phyloP scores from a whole-genome alignment of 148 eudicot genomes.

The Fagopyrum tataricum region DNA sequence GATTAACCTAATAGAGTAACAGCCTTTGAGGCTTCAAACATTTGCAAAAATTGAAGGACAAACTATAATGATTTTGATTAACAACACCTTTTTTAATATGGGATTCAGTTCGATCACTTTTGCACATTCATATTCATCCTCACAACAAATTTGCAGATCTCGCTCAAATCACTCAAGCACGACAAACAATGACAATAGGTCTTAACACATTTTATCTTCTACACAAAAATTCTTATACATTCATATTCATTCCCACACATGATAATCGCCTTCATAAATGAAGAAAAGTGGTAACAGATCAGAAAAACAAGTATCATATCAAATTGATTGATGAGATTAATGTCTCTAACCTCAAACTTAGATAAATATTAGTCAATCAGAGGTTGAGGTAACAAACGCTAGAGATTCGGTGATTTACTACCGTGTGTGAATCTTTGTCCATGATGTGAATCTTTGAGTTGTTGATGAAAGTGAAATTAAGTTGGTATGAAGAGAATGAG shows the following conservation, averaged over 20 bases:
- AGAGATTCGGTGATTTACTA: slow-evolving; percentile 9
- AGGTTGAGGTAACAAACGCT: neutral
- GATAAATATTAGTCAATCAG: neutral
- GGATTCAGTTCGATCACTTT: neutral
- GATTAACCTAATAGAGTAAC: neutral
- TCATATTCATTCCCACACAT: slow-evolving; percentile 6
- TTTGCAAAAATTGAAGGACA: neutral
- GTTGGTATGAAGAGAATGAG: too few species aligned
- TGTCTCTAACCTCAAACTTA: neutral
- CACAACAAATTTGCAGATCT: slow-evolving; percentile 10
- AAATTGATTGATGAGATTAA: neutral
- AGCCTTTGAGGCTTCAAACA: slow-evolving; percentile 1
- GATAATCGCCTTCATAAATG: neutral
- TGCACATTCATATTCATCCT: neutral
- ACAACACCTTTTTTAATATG: neutral
- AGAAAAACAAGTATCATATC: neutral
- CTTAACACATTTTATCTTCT: neutral
- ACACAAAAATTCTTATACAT: neutral
- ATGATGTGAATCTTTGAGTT: too few species aligned
- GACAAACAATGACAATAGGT: neutral
- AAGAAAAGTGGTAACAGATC: neutral
- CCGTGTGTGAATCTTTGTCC: too few species aligned
- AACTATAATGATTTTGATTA: neutral
- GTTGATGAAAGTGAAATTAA: too few species aligned
- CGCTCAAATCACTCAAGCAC: neutral